A percentile compares a stretch with the other conserved stretches of the same genome.
phyloP scores from a whole-genome alignment of 1,284 basidiomycete species.

The Ganoderma lingzhi region DNA sequence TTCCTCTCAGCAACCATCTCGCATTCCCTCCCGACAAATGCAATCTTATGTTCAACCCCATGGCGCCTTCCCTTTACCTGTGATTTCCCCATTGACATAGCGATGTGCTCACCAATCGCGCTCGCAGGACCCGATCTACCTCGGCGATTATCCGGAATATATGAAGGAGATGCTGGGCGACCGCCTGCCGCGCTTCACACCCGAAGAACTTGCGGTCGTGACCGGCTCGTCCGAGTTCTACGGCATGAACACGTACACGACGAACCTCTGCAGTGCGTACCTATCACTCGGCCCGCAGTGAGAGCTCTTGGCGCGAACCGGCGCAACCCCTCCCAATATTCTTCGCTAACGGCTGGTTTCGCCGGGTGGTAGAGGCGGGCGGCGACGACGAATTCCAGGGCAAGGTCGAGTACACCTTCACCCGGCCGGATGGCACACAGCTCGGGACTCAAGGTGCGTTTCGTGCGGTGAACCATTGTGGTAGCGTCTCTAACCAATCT shows the following conservation, averaged over 20 bases:
- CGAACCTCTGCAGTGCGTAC: conserved; percentile 68
- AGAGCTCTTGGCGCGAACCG: neutral
- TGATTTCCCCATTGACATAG: neutral
- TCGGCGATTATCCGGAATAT: conserved; percentile 73
- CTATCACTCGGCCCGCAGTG: conserved; percentile 4
- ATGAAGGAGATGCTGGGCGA: conserved; percentile 68
- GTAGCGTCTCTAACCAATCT: neutral
- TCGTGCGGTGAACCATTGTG: neutral
- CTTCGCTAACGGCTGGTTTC: neutral
- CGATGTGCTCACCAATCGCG: conserved; percentile 8
- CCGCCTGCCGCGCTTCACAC: conserved; percentile 71
- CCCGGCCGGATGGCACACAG: conserved; percentile 67
- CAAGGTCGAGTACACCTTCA: conserved; percentile 67
- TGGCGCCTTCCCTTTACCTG: neutral
- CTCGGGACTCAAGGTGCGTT: conserved; percentile 70
- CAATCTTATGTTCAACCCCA: neutral
- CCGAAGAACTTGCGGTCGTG: conserved; percentile 67
- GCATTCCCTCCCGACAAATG: neutral
- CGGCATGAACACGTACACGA: conserved; percentile 79
- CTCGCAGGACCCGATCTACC: conserved; percentile 72
- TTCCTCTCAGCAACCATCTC: neutral
- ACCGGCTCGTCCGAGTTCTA: conserved; percentile 78
- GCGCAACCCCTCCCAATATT: no score
- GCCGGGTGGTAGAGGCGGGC: conserved; percentile 54
- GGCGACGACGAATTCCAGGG: conserved; percentile 75